phyloP scores from a whole-genome alignment of 2,329 filamentous ascomycete genomes.

The Sarocladium kiliense region DNA sequence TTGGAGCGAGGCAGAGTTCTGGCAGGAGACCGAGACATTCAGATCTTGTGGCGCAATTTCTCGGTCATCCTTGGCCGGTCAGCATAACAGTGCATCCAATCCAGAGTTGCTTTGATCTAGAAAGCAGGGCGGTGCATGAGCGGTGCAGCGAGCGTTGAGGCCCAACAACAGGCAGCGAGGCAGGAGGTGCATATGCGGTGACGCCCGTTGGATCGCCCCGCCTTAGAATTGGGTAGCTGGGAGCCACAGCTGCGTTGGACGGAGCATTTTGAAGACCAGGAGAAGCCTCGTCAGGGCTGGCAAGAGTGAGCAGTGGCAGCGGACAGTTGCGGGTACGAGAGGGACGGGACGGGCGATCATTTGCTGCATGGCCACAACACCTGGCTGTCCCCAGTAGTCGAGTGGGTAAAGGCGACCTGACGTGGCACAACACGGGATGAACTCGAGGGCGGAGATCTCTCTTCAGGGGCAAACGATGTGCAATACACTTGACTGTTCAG shows the following conservation, averaged over 20 bases:
- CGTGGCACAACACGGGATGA: not conserved
- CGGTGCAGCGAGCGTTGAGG: not conserved
- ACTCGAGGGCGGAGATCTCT: not conserved
- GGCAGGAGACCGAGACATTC: not conserved
- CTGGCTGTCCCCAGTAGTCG: not conserved
- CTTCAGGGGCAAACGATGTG: too few species aligned
- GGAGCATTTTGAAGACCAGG: not conserved
- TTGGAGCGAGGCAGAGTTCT: not conserved
- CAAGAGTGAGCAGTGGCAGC: not conserved
- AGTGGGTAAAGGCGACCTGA: not conserved
- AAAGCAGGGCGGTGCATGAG: not conserved
- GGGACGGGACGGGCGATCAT: constrained; percentile 6
- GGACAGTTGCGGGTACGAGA: not conserved
- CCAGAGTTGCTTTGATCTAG: not conserved
- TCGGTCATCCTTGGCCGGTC: too few species aligned
- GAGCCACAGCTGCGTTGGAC: not conserved
- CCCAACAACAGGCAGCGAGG: not conserved
- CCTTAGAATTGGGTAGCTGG: not conserved
- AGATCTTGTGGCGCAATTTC: too few species aligned
- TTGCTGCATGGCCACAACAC: not conserved
- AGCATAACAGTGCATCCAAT: not conserved
- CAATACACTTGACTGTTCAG: too few species aligned
- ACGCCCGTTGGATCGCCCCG: not conserved
- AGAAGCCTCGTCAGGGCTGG: constrained; percentile 1
- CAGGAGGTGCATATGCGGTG: constrained; percentile 1